Base-by-base conservation (phyloP, 2,329 filamentous ascomycete genomes). In the Cercospora berteroae region DNA sequence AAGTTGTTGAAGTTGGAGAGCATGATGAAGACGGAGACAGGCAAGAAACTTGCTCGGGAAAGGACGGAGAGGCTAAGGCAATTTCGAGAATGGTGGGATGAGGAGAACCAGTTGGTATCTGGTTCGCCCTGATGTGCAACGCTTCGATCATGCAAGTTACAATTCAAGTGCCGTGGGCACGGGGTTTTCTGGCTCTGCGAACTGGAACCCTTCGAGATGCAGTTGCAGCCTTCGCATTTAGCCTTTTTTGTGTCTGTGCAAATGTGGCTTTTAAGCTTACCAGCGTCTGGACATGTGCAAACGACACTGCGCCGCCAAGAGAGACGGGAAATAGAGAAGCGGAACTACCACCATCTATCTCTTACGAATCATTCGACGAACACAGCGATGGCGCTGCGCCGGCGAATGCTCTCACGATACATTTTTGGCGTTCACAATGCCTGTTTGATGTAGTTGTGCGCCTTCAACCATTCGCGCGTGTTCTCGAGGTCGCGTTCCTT, bases 391-490 rank as follows among this genome's bases (percentile, higher is more conserved):
- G 33, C 33, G 13, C 13, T 39, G 13, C 33, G 33, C 5, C 33
- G 33, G 2, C 13, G 3, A n/a, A 39, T 7, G 33, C 5, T 6
- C 2, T 39, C 33, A 39, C 3, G 13, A 39, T 39, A n/a, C 33
- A 5, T 39, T 39, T 39, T 6, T 7, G 13, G 33, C 33, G 33
- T 16, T 39, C 33, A 39, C 33, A 7, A 39, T 39, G 13, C 36
- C 63, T 69, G 73, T 63, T 72, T 70, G 63, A 81, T 74, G 79
- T 91, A 91, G 1, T 83, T 84, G 77, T 89, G 84, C 25, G 82
- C 82, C 70, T 80, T 82, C 73, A 98, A 81, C 94, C 94, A 98
- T 81, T 93, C 91, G 80, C 90, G 85, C 64, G 97, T 85, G 55
- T 86, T 82, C 62, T 83, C 84, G 65, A 88, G 84, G 78, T 98